phyloP scores from a whole-genome alignment of 1,139 yeast species.

The Suhomyces wounanorum region DNA sequence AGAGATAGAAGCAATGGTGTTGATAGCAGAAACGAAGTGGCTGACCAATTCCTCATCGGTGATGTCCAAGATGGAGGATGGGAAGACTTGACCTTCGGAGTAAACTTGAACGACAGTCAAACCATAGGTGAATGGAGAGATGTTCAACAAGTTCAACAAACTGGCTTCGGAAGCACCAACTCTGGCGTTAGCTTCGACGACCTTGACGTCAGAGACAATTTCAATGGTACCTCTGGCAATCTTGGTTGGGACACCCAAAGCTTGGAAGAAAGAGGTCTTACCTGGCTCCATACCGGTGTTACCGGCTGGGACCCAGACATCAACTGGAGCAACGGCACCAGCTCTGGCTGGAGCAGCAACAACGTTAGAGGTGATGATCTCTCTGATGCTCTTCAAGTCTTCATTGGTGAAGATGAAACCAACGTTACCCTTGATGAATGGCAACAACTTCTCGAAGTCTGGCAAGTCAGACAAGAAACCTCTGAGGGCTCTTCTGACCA shows the following conservation, averaged over 20 bases:
- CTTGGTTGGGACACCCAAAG: constrained; percentile 99
- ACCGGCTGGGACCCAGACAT: constrained; percentile 97
- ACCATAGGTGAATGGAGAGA: constrained; percentile 99
- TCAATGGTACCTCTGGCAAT: constrained; percentile 99
- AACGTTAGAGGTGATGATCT: constrained; percentile 81
- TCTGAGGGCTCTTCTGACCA: constrained; percentile 99
- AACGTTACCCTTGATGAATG: constrained; percentile 95
- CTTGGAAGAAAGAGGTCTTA: constrained; percentile 99
- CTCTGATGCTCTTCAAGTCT: constrained; percentile 92
- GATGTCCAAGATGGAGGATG: constrained; percentile 94
- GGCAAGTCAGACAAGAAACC: constrained; percentile 93
- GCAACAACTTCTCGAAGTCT: constrained; percentile 92
- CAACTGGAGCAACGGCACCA: constrained; percentile 98
- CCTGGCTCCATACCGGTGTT: constrained; percentile 99
- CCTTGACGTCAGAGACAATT: constrained; percentile 96
- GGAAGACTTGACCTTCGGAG: constrained; percentile 98
- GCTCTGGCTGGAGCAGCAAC: constrained; percentile 99
- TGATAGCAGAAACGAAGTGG: constrained; percentile 91
- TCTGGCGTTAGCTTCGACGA: constrained; percentile 79
- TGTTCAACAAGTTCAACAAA: constrained; percentile 98
- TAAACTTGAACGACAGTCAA: constrained; percentile 93
- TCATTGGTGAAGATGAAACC: constrained; percentile 99
- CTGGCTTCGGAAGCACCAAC: constrained; percentile 99
- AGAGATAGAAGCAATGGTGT: constrained; percentile 93
- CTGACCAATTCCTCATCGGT: constrained; percentile 94